Evolutionary conservation across 2,329 filamentous ascomycete species (phyloP).

Genomic region (Ascochyta koolunga): DNA sequence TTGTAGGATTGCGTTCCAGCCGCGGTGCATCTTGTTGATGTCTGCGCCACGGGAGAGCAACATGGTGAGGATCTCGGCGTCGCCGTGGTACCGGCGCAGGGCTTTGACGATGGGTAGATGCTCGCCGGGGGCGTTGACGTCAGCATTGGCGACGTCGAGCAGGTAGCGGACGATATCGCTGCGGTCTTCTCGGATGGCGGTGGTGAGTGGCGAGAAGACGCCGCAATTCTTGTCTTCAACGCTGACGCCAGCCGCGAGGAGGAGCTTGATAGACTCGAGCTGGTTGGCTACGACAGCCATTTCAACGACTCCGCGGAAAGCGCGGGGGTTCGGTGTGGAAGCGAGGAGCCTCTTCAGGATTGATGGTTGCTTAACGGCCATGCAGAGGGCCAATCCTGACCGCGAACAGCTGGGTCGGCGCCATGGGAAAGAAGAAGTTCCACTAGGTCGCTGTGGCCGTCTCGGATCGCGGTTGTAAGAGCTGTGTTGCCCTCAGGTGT

Average conservation of each 20-base stretch:
- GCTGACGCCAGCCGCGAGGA: constrained; percentile 68
- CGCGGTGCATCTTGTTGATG: constrained; percentile 62
- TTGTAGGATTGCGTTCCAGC: constrained; percentile 45
- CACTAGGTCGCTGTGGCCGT: constrained; percentile 64
- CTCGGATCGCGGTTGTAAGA: constrained; percentile 69
- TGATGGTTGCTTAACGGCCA: constrained; percentile 67
- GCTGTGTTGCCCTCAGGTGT: constrained; percentile 64
- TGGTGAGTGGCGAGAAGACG: constrained; percentile 73
- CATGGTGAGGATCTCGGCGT: constrained; percentile 67
- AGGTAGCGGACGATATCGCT: constrained; percentile 67
- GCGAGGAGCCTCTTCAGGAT: constrained; percentile 65
- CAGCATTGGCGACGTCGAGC: constrained; percentile 65
- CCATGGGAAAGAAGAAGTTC: constrained; percentile 64
- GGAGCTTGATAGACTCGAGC: constrained; percentile 69
- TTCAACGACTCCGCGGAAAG: constrained; percentile 71
- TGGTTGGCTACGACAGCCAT: constrained; percentile 71
- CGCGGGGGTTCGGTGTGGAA: constrained; percentile 63
- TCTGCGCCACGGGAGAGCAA: constrained; percentile 69
- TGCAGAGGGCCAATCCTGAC: constrained; percentile 74
- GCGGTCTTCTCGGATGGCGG: constrained; percentile 68
- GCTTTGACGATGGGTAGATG: constrained; percentile 75
- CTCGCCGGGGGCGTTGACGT: constrained; percentile 71
- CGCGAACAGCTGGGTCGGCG: constrained; percentile 67
- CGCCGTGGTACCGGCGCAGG: constrained; percentile 64
- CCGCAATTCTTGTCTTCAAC: constrained; percentile 76